A percentile compares a stretch with the other conserved stretches of the same genome.
Conservation (phyloP, 108 stramenopile species). For the Nitzschia sp. region DNA sequence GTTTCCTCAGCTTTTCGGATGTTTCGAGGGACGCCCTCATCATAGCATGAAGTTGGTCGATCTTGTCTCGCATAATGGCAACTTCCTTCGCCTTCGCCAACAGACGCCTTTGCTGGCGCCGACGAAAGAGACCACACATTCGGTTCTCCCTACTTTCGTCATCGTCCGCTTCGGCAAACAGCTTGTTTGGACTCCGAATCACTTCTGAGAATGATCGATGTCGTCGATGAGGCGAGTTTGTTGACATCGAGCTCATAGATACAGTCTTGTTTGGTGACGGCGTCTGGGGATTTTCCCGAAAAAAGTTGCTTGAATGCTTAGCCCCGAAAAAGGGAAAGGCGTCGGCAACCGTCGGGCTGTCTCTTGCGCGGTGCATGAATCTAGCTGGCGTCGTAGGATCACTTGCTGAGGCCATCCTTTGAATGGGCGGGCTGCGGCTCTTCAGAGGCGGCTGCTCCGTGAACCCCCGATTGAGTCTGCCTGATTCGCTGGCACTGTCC, state of each 20-base stretch:
- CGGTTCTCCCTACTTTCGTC: conserved; percentile 9
- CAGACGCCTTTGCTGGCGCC: conserved; percentile 4
- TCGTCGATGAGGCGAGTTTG: not conserved
- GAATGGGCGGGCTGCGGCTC: not conserved
- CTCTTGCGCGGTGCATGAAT: not conserved
- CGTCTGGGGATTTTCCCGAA: not conserved
- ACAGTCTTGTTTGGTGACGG: not conserved
- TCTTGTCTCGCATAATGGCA: conserved; percentile 24
- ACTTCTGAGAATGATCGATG: conserved; percentile 17
- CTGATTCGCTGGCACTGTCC: not conserved
- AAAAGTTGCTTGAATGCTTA: not conserved
- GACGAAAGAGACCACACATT: conserved; percentile 28
- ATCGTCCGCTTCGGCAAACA: conserved; percentile 1
- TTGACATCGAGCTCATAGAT: not conserved
- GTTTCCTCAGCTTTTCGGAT: conserved; percentile 27
- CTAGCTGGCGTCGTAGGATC: not conserved
- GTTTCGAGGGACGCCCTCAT: conserved; percentile 28
- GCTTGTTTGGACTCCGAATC: not conserved
- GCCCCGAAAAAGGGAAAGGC: conserved; percentile 13
- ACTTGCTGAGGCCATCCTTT: not conserved
- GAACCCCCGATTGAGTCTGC: not conserved
- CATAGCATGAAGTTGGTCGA: conserved; percentile 29
- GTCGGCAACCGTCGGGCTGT: not conserved
- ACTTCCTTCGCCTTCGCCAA: conserved; percentile 6
- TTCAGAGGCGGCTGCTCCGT: not conserved